Conservation (phyloP, 805 yeast species). For the Saccharomyces cerevisiae region DNA sequence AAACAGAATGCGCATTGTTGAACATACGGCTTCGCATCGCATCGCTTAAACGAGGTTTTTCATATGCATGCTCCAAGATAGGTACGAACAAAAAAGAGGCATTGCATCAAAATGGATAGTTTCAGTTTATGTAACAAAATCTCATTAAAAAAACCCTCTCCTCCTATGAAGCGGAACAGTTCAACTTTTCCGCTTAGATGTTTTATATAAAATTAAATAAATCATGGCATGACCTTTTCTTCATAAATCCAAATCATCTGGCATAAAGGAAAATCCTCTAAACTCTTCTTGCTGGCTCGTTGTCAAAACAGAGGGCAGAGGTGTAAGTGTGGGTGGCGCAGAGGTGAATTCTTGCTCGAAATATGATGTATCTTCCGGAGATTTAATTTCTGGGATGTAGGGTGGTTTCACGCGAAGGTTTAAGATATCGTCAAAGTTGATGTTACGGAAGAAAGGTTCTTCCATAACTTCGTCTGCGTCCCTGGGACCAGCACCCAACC, state of each 20-base stretch:
- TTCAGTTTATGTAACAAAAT: neutral
- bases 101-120: neutral
- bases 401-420: slow-evolving; percentile 74
- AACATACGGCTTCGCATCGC: neutral
- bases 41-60: neutral
- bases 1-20: neutral
- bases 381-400: slow-evolving; percentile 74
- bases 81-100: neutral
- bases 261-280: slow-evolving; percentile 89
- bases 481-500: slow-evolving; percentile 79
- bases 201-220: neutral
- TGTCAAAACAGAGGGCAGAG: slow-evolving; percentile 80
- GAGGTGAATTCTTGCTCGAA: slow-evolving; percentile 93
- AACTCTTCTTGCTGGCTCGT: slow-evolving; percentile 91
- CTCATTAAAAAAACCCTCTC: neutral
- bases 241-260: slow-evolving; percentile 43
- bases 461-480: slow-evolving; percentile 94
- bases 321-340: slow-evolving; percentile 90
- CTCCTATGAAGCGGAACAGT: neutral
- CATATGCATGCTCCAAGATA: neutral
- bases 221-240: neutral
- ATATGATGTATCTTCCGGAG: slow-evolving; percentile 85
- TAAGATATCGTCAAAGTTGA: slow-evolving; percentile 81
- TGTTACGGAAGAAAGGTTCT: slow-evolving; percentile 86
- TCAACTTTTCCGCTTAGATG: neutral